These are phyloP conservation scores for Phytophthora foliorum DNA, from an alignment of 352 stramenopile genomes.

Conservation along the genomic window DNA sequence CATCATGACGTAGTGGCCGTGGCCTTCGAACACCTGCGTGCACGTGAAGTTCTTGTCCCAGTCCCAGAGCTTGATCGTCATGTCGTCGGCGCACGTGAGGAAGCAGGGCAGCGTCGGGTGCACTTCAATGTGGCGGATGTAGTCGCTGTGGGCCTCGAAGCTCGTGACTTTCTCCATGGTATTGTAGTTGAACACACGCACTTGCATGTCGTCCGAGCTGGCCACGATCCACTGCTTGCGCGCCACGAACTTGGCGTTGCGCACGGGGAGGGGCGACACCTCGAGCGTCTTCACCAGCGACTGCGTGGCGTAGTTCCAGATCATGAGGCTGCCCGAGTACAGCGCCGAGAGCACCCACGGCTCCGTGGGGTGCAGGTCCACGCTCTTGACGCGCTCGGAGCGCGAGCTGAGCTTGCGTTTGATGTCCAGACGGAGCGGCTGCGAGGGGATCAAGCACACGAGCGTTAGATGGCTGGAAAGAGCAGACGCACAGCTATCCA, in stretches of 20 bases:
- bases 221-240: slow-evolving; percentile 98
- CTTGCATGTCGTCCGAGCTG: slow-evolving; percentile 96
- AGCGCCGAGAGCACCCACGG: slow-evolving; percentile 98
- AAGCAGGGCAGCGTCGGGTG: slow-evolving; percentile 98
- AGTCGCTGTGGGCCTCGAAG: slow-evolving; percentile 99
- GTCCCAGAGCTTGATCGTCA: slow-evolving; percentile 99
- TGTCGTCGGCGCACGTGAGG: slow-evolving; percentile 98
- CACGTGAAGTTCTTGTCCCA: slow-evolving; percentile 92
- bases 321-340: slow-evolving; percentile 98
- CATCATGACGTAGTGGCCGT: slow-evolving; percentile 99
- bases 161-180: slow-evolving; percentile 97
- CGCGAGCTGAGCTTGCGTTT: slow-evolving; percentile 96
- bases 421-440: slow-evolving; percentile 87
- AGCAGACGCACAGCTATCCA: slow-evolving; percentile 4
- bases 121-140: slow-evolving; percentile 98
- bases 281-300: slow-evolving; percentile 98
- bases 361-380: slow-evolving; percentile 98
- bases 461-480: slow-evolving; percentile 24
- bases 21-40: slow-evolving; percentile 90
- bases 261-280: slow-evolving; percentile 95
- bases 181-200: slow-evolving; percentile 99
- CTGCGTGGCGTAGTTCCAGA: slow-evolving; percentile 98
- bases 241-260: slow-evolving; percentile 95
- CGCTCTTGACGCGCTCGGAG: slow-evolving; percentile 98
- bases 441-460: not conserved